Evolutionary conservation across 2,329 filamentous ascomycete species (phyloP).

Genomic region (Colletotrichum scovillei): DNA sequence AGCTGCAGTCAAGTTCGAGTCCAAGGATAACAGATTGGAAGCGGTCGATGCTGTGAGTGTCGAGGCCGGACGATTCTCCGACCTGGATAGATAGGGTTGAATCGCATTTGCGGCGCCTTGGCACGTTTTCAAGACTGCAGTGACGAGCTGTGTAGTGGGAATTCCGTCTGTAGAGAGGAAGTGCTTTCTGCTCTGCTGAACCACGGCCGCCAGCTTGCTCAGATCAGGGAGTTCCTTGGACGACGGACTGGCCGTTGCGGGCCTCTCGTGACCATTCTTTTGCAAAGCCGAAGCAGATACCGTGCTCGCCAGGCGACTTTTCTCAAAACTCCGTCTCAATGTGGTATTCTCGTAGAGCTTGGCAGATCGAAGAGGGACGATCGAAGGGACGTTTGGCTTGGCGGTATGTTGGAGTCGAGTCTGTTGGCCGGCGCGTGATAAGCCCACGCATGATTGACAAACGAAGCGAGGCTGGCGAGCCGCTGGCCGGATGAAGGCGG

Average conservation of each 20-base stretch:
- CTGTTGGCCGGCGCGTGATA: conserved; percentile 39
- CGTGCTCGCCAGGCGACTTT: conserved; percentile 21
- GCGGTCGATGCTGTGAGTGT: conserved; percentile 53
- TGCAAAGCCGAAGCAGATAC: not conserved
- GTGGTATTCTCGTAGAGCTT: conserved; percentile 19
- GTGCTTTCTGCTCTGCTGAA: conserved; percentile 54
- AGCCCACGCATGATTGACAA: conserved; percentile 57
- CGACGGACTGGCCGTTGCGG: conserved; percentile 7
- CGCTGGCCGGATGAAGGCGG: conserved; percentile 41
- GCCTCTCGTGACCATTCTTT: conserved; percentile 16
- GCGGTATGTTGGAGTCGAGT: conserved; percentile 32
- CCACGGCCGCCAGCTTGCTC: conserved; percentile 52
- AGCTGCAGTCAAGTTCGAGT: conserved; percentile 39
- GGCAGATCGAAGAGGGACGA: conserved; percentile 28
- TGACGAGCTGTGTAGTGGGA: conserved; percentile 55
- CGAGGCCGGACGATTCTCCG: conserved; percentile 58
- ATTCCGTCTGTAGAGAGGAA: conserved; percentile 58
- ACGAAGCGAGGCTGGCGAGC: conserved; percentile 45
- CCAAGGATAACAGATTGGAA: conserved; percentile 49
- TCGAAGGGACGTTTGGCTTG: conserved; percentile 34
- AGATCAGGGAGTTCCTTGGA: conserved; percentile 48
- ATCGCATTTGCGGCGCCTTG: conserved; percentile 57
- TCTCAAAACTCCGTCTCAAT: conserved; percentile 17
- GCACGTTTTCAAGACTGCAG: conserved; percentile 57
- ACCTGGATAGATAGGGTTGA: conserved; percentile 52